A percentile compares a stretch with the other conserved stretches of the same genome.
phyloP scores from a whole-genome alignment of 495 filamentous ascomycete genomes.

The Xylaria curta region DNA sequence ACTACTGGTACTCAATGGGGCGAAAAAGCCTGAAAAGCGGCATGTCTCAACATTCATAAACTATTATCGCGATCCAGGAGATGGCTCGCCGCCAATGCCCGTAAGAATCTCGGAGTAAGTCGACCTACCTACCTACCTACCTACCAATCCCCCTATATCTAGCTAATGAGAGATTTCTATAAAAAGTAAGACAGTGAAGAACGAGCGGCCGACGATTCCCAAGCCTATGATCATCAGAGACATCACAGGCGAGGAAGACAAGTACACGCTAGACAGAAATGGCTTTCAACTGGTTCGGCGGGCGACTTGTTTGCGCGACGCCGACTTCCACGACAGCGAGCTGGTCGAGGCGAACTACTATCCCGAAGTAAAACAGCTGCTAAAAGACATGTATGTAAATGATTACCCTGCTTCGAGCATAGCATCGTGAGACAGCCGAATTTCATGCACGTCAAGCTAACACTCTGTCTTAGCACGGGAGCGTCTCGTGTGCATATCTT shows the following conservation, averaged over 20 bases:
- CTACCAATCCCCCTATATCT: no score
- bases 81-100: slow-evolving; percentile 63
- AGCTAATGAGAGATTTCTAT: background rate
- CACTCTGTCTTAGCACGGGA: slow-evolving; percentile 57
- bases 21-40: slow-evolving; percentile 22
- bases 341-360: slow-evolving; percentile 67
- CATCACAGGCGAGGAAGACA: slow-evolving; percentile 44
- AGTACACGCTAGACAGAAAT: slow-evolving; percentile 46
- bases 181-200: slow-evolving; percentile 44
- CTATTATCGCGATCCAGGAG: slow-evolving; percentile 66
- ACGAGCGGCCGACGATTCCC: slow-evolving; percentile 54
- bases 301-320: slow-evolving; percentile 39
- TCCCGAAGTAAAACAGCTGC: slow-evolving; percentile 62
- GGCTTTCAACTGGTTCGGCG: slow-evolving; percentile 48
- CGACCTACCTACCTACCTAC: background rate
- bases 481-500: slow-evolving; percentile 70
- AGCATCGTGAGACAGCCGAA: background rate
- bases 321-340: slow-evolving; percentile 67
- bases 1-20: background rate
- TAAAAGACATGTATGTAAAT: slow-evolving; percentile 69
- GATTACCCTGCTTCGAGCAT: slow-evolving; percentile 25
- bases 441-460: background rate
- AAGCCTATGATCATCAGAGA: slow-evolving; percentile 49
- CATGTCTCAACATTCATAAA: slow-evolving; percentile 62
- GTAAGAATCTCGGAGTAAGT: slow-evolving; percentile 53